Conservation (phyloP, 176 grass and related monocot species). For the Triticum dicoccoides region DNA sequence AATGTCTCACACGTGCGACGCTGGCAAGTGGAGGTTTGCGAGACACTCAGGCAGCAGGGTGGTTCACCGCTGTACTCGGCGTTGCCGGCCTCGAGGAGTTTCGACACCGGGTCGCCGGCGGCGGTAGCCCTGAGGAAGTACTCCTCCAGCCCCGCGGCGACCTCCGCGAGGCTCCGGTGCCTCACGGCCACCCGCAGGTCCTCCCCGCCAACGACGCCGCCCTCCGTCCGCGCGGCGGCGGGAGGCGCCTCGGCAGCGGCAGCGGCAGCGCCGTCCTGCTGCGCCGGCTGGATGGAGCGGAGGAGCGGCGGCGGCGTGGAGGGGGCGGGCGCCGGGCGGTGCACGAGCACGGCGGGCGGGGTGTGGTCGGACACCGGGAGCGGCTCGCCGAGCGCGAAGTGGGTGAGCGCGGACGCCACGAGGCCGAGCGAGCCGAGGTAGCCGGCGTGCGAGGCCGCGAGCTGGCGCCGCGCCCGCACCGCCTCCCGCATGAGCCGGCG, state of each 20-base stretch:
- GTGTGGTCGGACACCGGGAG: constrained; percentile 68
- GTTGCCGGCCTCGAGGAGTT: constrained; percentile 49
- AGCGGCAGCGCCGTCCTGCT: background rate
- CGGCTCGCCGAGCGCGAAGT: constrained; percentile 79
- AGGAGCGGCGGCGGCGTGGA: constrained; percentile 39
- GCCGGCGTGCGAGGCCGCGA: constrained; percentile 68
- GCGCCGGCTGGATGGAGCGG: constrained; percentile 2
- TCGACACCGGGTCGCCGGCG: constrained; percentile 50
- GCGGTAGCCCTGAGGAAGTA: constrained; percentile 56
- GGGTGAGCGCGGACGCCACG: constrained; percentile 55
- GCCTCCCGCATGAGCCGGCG: constrained; percentile 50
- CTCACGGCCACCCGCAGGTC: constrained; percentile 55
- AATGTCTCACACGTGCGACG: background rate
- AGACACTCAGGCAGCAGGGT: background rate
- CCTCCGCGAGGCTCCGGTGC: constrained; percentile 71
- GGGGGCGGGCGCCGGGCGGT: constrained; percentile 23
- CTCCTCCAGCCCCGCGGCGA: constrained; percentile 66
- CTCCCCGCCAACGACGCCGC: background rate
- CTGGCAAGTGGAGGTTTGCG: background rate
- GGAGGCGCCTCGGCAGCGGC: background rate
- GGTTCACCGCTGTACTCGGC: constrained; percentile 31
- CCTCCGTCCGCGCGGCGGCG: background rate
- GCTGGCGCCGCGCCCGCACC: constrained; percentile 44
- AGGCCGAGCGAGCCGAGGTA: constrained; percentile 67
- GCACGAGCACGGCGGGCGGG: constrained; percentile 53